These are phyloP conservation scores for Aspergillus intermedius DNA, from an alignment of 2,329 filamentous ascomycete genomes.

Conservation along the genomic window DNA sequence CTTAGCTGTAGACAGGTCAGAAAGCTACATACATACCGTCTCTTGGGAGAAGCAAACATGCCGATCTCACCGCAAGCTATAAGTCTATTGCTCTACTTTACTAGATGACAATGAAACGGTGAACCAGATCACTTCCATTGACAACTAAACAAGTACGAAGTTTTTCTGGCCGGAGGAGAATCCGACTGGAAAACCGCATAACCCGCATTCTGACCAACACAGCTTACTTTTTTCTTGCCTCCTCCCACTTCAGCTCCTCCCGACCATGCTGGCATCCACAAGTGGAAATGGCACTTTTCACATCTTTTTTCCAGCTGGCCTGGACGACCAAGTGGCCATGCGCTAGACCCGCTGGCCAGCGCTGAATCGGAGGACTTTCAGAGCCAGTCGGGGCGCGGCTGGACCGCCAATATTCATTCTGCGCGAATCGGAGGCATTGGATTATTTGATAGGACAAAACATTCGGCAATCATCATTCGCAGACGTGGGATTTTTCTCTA, in stretches of 20 bases:
- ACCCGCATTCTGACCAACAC: neutral
- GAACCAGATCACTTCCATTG: neutral
- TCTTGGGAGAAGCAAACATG: too few relatives aligned
- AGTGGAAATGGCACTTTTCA: neutral
- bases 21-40: neutral
- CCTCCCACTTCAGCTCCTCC: neutral
- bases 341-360: constrained; percentile 20
- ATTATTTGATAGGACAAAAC: neutral
- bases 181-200: neutral
- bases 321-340: constrained; percentile 19
- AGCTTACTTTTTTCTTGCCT: neutral
- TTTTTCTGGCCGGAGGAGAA: neutral
- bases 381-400: neutral
- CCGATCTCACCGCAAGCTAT: too few relatives aligned
- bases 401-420: neutral
- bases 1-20: constrained; percentile 2
- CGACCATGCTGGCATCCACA: neutral
- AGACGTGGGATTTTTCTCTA: neutral
- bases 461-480: neutral
- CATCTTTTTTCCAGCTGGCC: neutral
- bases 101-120: neutral
- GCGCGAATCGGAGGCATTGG: neutral
- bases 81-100: too few relatives aligned
- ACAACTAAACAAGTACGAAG: neutral
- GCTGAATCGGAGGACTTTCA: neutral